A percentile compares a stretch with the other conserved stretches of the same genome.
phyloP scores from a whole-genome alignment of 2,329 filamentous ascomycete genomes.

The Trichoderma sp. region DNA sequence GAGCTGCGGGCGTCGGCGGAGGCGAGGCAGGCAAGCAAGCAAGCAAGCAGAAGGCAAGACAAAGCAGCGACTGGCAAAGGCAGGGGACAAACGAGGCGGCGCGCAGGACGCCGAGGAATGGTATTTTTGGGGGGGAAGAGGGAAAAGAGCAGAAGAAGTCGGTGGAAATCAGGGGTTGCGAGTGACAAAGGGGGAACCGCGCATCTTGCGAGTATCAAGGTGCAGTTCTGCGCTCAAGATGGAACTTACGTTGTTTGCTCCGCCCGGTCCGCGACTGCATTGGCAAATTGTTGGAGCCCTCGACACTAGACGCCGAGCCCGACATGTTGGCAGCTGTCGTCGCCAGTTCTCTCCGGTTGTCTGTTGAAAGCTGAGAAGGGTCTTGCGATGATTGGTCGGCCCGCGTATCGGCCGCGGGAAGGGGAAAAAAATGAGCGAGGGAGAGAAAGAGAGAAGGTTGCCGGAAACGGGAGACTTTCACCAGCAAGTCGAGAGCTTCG shows the following conservation, averaged over 20 bases:
- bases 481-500: conserved; percentile 23
- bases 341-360: conserved; percentile 1
- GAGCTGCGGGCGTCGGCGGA: conserved; percentile 27
- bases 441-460: not conserved
- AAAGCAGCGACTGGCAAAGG: conserved; percentile 8
- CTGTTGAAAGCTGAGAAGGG: not conserved
- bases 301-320: conserved; percentile 44
- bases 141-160: not conserved
- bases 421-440: not conserved
- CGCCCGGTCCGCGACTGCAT: conserved; percentile 78
- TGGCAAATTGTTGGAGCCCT: conserved; percentile 49
- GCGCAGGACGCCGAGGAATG: not conserved
- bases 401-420: conserved; percentile 10
- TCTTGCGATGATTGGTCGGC: conserved; percentile 17
- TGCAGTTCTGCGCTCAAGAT: conserved; percentile 25
- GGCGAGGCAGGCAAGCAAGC: conserved; percentile 23
- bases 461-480: conserved; percentile 24
- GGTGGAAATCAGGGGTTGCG: not conserved
- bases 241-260: conserved; percentile 77
- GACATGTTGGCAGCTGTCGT: conserved; percentile 40
- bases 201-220: conserved; percentile 6
- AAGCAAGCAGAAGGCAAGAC: conserved; percentile 22
- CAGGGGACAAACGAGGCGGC: conserved; percentile 17
- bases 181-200: not conserved
- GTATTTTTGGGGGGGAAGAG: not conserved